Conservation (phyloP, 345 rosid genomes). For the Euphorbia peplus region DNA sequence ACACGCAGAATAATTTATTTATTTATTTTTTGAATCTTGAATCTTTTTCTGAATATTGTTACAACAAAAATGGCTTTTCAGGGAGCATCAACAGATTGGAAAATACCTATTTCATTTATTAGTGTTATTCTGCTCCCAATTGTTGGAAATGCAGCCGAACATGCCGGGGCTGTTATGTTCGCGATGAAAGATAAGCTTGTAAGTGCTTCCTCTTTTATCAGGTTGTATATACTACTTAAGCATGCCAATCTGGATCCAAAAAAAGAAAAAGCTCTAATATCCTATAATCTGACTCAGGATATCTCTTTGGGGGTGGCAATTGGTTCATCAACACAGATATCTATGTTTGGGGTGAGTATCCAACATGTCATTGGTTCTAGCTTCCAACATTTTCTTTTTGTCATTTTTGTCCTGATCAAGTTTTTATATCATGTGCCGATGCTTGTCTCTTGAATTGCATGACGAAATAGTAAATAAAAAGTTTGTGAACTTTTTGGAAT, state of each 20-base stretch:
- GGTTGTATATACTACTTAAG: background rate
- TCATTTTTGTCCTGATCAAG: background rate
- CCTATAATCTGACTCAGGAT: constrained; percentile 27
- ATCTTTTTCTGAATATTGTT: background rate
- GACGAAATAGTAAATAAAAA: background rate
- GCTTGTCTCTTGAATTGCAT: background rate
- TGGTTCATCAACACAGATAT: constrained; percentile 55
- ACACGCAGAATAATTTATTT: background rate
- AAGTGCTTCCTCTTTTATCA: constrained; percentile 13
- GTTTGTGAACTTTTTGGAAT: background rate
- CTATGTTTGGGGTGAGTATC: constrained; percentile 44
- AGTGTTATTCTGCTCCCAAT: constrained; percentile 52
- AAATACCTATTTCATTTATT: constrained; percentile 43
- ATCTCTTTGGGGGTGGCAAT: constrained; percentile 51
- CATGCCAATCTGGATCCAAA: background rate
- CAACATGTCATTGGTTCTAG: background rate
- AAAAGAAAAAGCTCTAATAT: background rate
- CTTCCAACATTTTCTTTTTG: background rate
- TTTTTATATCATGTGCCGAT: background rate
- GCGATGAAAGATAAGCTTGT: constrained; percentile 59
- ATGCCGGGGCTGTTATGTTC: constrained; percentile 51
- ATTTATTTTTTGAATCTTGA: background rate
- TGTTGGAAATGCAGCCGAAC: constrained; percentile 60
- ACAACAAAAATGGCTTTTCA: constrained; percentile 13
- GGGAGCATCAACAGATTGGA: constrained; percentile 47